A percentile compares a stretch with the other conserved stretches of the same genome.
phyloP scores from a whole-genome alignment of 176 grass and related monocot genomes.

The Raddia guianensis region DNA sequence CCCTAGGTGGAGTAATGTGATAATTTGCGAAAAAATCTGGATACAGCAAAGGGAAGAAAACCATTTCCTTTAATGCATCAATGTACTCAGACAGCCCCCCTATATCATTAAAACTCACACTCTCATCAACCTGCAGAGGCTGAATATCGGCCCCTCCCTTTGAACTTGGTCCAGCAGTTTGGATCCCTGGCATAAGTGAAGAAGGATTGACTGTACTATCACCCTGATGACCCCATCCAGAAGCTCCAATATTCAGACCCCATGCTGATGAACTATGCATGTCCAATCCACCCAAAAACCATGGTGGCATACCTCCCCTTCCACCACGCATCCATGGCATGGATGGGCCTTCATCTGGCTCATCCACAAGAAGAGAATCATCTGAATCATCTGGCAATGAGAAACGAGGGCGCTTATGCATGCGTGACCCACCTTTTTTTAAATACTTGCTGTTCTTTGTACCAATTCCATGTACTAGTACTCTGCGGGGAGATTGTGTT shows the following conservation, averaged over 20 bases:
- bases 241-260: slow-evolving; percentile 93
- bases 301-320: slow-evolving; percentile 75
- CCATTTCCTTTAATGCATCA: slow-evolving; percentile 98
- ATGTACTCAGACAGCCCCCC: slow-evolving; percentile 94
- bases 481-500: slow-evolving; percentile 75
- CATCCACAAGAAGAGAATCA: slow-evolving; percentile 98
- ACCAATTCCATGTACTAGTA: slow-evolving; percentile 82
- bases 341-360: slow-evolving; percentile 76
- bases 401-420: slow-evolving; percentile 75
- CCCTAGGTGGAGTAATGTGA: slow-evolving; percentile 97
- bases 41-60: slow-evolving; percentile 97
- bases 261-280: slow-evolving; percentile 81
- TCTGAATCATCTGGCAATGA: slow-evolving; percentile 95
- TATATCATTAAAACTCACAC: slow-evolving; percentile 97
- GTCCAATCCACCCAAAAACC: slow-evolving; percentile 86
- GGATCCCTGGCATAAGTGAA: slow-evolving; percentile 70
- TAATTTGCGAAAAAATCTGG: slow-evolving; percentile 99
- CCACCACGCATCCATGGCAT: slow-evolving; percentile 81
- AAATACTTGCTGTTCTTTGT: slow-evolving; percentile 80
- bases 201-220: slow-evolving; percentile 45
- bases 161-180: slow-evolving; percentile 98
- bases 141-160: slow-evolving; percentile 99
- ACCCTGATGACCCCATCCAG: slow-evolving; percentile 94
- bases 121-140: slow-evolving; percentile 87
- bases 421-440: slow-evolving; percentile 86